Conservation (phyloP, 2,329 filamentous ascomycete genomes). For the Hypoxylon sp. region DNA sequence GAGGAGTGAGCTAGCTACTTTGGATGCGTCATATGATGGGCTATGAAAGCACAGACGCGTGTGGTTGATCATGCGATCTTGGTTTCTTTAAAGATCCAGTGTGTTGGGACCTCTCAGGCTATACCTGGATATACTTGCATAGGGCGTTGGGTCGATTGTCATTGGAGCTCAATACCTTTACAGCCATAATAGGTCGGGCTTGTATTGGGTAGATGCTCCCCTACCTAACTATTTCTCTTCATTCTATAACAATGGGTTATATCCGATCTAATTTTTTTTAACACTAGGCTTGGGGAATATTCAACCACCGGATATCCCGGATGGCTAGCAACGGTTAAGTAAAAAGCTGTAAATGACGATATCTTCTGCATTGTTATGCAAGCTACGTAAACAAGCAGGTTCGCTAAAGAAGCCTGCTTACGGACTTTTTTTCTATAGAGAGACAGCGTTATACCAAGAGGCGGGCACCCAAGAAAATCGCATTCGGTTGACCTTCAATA, state of each 20-base stretch:
- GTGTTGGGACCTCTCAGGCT: neutral
- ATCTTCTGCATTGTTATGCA: neutral
- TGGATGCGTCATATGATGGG: neutral
- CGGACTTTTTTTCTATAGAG: neutral
- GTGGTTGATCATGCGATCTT: neutral
- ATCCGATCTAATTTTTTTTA: neutral
- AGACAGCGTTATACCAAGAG: neutral
- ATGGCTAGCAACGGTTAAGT: neutral
- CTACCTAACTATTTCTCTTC: neutral
- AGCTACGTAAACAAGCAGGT: neutral
- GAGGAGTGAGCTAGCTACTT: slow-evolving; percentile 66
- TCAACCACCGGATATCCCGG: neutral
- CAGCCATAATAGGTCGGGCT: neutral
- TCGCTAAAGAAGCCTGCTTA: neutral
- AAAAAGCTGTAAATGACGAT: neutral
- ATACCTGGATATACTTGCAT: neutral
- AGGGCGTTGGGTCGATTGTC: neutral
- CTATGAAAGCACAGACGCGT: neutral
- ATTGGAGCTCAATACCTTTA: neutral
- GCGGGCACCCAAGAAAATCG: neutral
- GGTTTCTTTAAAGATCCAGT: neutral
- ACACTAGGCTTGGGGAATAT: neutral
- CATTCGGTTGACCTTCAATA: neutral
- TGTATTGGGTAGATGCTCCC: neutral
- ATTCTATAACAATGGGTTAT: neutral